Percentiles rank a stretch among this genome's conserved stretches.
Evolutionary conservation across 768 basidiomycete genomes (phyloP).

Genomic region (Lactarius psammicola): DNA sequence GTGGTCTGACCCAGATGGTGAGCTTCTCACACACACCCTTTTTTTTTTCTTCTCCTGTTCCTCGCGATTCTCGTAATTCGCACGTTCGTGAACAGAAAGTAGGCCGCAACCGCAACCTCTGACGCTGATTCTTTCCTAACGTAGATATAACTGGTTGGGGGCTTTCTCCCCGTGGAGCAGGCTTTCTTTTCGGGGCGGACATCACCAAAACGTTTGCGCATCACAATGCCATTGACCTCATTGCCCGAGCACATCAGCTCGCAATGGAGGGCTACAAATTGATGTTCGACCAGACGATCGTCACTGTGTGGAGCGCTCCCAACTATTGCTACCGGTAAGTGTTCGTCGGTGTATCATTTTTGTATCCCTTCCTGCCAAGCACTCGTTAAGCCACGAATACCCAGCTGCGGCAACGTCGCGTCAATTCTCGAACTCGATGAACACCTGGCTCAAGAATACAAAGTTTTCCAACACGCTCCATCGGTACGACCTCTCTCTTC

Average conservation of each 20-base stretch:
- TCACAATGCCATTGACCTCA: constrained; percentile 89
- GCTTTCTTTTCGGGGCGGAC: constrained; percentile 91
- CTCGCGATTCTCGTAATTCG: not conserved
- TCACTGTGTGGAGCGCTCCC: constrained; percentile 97
- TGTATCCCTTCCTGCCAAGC: constrained; percentile 1
- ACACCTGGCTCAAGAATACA: constrained; percentile 89
- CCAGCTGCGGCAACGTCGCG: constrained; percentile 92
- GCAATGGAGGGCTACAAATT: constrained; percentile 98
- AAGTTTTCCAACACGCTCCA: constrained; percentile 89
- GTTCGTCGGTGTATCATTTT: constrained; percentile 33
- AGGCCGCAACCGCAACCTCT: too few relatives aligned
- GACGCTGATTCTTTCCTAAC: not conserved
- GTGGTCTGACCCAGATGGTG: constrained; percentile 99
- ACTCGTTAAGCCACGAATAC: not conserved
- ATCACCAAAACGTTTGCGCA: constrained; percentile 89
- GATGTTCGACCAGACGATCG: constrained; percentile 94
- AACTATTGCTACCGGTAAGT: constrained; percentile 94
- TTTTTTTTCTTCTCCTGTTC: not conserved
- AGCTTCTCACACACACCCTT: constrained; percentile 28
- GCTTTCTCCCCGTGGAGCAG: constrained; percentile 95
- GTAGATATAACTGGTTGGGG: constrained; percentile 93
- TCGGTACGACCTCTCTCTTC: constrained; percentile 51
- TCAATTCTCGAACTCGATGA: constrained; percentile 95
- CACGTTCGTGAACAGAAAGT: not conserved
- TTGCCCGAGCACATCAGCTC: constrained; percentile 95